Evolutionary conservation across 2,329 filamentous ascomycete genomes (phyloP).

Genomic region (Monilinia polystroma): DNA sequence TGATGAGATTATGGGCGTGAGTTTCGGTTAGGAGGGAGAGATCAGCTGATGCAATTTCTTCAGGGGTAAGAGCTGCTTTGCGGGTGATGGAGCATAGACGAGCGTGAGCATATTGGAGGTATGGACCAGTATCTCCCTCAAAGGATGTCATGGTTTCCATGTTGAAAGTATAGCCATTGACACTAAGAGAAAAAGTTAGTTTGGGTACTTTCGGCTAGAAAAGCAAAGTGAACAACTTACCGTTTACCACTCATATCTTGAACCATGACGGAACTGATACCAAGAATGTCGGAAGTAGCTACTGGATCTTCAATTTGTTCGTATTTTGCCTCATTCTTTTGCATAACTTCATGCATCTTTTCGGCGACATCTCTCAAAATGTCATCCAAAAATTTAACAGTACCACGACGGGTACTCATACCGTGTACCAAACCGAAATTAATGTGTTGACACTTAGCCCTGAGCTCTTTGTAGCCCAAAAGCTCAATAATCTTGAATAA

Average conservation of each 20-base stretch:
- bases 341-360: conserved; percentile 98
- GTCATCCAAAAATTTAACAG: conserved; percentile 70
- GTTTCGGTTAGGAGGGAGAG: conserved; percentile 67
- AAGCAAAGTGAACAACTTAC: conserved; percentile 45
- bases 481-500: conserved; percentile 75
- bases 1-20: conserved; percentile 70
- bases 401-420: conserved; percentile 70
- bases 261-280: conserved; percentile 94
- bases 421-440: conserved; percentile 72
- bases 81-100: conserved; percentile 66
- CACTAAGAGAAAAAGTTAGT: conserved; percentile 42
- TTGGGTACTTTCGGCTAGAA: conserved; percentile 14
- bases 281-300: conserved; percentile 79
- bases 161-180: conserved; percentile 71
- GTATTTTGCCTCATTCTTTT: conserved; percentile 86
- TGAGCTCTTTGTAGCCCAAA: conserved; percentile 66
- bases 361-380: conserved; percentile 79
- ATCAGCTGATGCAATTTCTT: conserved; percentile 63
- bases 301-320: conserved; percentile 81
- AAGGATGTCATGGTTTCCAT: conserved; percentile 81
- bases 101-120: conserved; percentile 80
- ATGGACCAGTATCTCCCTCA: conserved; percentile 81
- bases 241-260: conserved; percentile 97
- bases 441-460: conserved; percentile 68
- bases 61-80: conserved; percentile 52